phyloP scores from a whole-genome alignment of 2,329 filamentous ascomycete genomes.

The Claviceps spartinae region DNA sequence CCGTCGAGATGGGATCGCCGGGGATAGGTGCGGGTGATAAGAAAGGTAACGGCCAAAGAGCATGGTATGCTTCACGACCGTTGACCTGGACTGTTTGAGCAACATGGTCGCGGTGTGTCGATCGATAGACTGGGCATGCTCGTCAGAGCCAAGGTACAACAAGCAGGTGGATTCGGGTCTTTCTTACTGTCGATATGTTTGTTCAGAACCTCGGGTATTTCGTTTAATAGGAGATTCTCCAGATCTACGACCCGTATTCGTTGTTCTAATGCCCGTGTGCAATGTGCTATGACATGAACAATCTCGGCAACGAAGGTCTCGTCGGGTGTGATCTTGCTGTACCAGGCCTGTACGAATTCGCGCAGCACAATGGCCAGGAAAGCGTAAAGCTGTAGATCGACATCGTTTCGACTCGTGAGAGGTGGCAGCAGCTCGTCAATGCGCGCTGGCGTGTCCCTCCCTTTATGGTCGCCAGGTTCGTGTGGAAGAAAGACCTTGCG shows the following conservation, averaged over 20 bases:
- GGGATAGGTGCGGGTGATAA: slow-evolving; percentile 60
- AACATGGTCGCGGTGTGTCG: slow-evolving; percentile 44
- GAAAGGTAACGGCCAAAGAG: slow-evolving; percentile 66
- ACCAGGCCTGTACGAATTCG: slow-evolving; percentile 89
- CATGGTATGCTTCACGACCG: slow-evolving; percentile 64
- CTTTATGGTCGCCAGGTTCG: slow-evolving; percentile 41
- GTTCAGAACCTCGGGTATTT: slow-evolving; percentile 70
- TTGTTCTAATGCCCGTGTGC: slow-evolving; percentile 76
- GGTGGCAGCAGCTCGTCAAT: slow-evolving; percentile 78
- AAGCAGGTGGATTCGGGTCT: too few relatives aligned
- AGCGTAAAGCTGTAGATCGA: slow-evolving; percentile 87
- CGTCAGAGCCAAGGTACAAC: not conserved
- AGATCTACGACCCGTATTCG: slow-evolving; percentile 71
- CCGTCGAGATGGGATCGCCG: slow-evolving; percentile 33
- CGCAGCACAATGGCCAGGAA: slow-evolving; percentile 79
- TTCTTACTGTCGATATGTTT: slow-evolving; percentile 62
- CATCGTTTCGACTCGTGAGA: slow-evolving; percentile 83
- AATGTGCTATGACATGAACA: slow-evolving; percentile 82
- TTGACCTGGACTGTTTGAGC: slow-evolving; percentile 47
- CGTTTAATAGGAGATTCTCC: slow-evolving; percentile 71
- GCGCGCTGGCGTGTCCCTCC: slow-evolving; percentile 32
- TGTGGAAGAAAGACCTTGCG: slow-evolving; percentile 74
- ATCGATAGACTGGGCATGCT: slow-evolving; percentile 51
- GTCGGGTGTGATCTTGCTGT: slow-evolving; percentile 81
- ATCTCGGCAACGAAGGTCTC: slow-evolving; percentile 79